Conservation (phyloP, 805 yeast genomes). For the Blastobotrys chiropterorum region DNA sequence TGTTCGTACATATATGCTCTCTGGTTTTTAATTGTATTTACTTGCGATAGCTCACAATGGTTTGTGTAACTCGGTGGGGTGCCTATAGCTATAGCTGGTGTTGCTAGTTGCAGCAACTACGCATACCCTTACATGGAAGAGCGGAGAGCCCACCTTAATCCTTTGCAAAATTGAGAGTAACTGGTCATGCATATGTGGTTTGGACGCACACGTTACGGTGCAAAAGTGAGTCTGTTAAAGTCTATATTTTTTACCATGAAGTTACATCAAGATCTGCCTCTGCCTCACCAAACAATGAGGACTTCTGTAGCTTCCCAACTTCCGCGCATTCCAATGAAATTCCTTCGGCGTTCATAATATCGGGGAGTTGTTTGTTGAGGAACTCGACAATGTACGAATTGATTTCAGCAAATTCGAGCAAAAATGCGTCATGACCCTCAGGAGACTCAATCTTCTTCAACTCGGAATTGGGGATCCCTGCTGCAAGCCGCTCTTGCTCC, state of each 20-base stretch:
- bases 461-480: conserved; percentile 59
- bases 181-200: too few relatives aligned
- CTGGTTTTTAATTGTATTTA: too few relatives aligned
- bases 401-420: conserved; percentile 80
- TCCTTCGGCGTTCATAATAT: conserved; percentile 45
- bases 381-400: conserved; percentile 66
- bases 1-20: too few relatives aligned
- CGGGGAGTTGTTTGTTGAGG: conserved; percentile 50
- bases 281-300: conserved; percentile 87
- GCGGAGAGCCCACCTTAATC: not conserved
- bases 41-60: too few relatives aligned
- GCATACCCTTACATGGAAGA: not conserved
- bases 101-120: not conserved
- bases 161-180: not conserved
- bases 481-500: conserved; percentile 82
- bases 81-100: too few relatives aligned
- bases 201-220: too few relatives aligned
- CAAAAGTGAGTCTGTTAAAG: too few relatives aligned
- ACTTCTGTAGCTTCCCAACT: conserved; percentile 27
- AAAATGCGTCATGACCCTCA: conserved; percentile 96
- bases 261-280: conserved; percentile 69
- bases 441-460: conserved; percentile 77
- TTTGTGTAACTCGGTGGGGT: too few relatives aligned
- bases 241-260: conserved; percentile 60
- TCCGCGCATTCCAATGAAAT: conserved; percentile 34